Evolutionary conservation across 768 basidiomycete species (phyloP), one percentile per base, ranked within the genome.

Genomic region (Lactarius quietus): DNA sequence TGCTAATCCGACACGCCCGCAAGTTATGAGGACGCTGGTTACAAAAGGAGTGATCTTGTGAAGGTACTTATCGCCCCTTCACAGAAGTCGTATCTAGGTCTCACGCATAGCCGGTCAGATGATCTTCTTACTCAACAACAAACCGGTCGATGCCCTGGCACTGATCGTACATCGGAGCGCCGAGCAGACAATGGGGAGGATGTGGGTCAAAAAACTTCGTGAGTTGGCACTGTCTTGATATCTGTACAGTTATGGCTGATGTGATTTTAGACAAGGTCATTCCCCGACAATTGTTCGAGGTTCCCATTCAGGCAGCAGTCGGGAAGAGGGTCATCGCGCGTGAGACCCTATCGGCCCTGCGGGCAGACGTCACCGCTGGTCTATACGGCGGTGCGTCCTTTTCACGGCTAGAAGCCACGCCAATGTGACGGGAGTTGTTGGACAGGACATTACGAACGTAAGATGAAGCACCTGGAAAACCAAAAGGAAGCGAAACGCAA

Each of bases 21-120:
- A 55, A 96, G 95, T 72, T 99, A 99, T 72, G 95, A 98, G 76
- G 92, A 95, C 74, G 93, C 87, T 6, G 95, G 93, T 1, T 98
- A 98, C 75, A 82, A 84, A 72, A 76, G 78, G 63, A 93, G 92
- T 70, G 84, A 94, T 72, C 78, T 96, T 35, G 86, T 85, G 62
- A 96, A 96, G 84, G 93, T 94, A 68, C 53, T 73, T 63, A 39
- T 54, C 59, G 20, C 48, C 35, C 23, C 36, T 39, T 41, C 57
- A 57, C 39, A 62, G 53, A 59, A 59, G 59, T 54, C 45, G 10
- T 17, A 64, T 56, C 26, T 59, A 38, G 10, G 52, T n/a, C 23
- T 62, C 36, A 54, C 43, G 41, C 20, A 26, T 54, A 17, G 38
- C 56, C 58, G 58, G 59, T 31, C 65, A 96, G 92, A 94, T 99